Base-by-base conservation (phyloP, 495 filamentous ascomycete species). In the Hypomontagnella monticulosa region DNA sequence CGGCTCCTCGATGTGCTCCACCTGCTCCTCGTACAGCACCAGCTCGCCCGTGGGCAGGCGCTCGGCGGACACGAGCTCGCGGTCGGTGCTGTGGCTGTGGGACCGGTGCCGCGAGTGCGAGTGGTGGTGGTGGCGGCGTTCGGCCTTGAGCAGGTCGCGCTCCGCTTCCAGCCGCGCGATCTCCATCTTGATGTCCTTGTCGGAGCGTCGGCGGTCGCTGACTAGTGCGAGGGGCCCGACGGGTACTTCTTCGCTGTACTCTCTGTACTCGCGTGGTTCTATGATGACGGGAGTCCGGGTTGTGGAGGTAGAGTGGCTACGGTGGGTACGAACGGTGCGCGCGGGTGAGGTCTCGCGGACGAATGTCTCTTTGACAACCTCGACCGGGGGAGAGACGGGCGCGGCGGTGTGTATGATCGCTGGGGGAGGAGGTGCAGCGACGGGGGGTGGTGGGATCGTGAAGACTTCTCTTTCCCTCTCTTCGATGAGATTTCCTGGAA, bases 141-240 rank as follows among this genome's bases (percentile, higher is more conserved):
- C 79, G 3, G 32, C 32, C 49, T 57, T 61, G 10, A 71, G 63
- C 0, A 79, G 56, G 23, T 65, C 66, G 10, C 67, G 61, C 20
- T 70, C 67, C 10, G 79, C 78, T 71, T 90, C 87, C 18, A 90
- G 78, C 1, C 74, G 71, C 16, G 75, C 76, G 52, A 88, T 86
- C 63, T 89, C 85, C n/a, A 81, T 78, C 50, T 80, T 77, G 57
- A 90, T 82, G 48, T 86, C 84, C 34, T 82, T 77, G 27, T 87
- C 84, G 37, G 75, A 63, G 12, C 69, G 64, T 19, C 69, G 71
- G 37, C 70, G 56, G 48, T 85, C 78, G n/a, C 75, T 67, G 3
- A 87, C 72, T 16, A 89, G 61, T 1, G 85, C 85, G 10, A 93
- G 67, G 1, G 81, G 80, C 0, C 85, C 83, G 20, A 80, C 69